Percentiles rank a stretch among this genome's conserved stretches.
phyloP scores from a whole-genome alignment of 2,329 filamentous ascomycete species.

The Sporothrix pseudoabietina region DNA sequence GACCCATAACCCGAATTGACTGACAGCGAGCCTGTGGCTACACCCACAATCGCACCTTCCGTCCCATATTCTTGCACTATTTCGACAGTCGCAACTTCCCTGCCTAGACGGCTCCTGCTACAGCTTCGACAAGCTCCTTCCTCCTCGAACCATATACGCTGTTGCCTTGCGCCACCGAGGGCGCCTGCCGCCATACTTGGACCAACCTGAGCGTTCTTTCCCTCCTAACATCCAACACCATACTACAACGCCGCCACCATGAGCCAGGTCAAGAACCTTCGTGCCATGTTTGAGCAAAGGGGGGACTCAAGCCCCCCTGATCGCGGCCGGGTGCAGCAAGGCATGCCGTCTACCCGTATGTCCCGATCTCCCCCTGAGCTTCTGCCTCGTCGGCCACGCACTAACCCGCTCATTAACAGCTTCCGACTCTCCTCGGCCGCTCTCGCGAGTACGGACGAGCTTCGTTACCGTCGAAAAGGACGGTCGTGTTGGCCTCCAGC shows the following conservation, averaged over 20 bases:
- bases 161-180: constrained; percentile 30
- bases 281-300: constrained; percentile 79
- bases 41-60: neutral
- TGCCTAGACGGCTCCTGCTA: neutral
- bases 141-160: neutral
- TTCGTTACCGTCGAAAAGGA: constrained; percentile 74
- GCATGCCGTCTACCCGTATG: constrained; percentile 49
- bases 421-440: constrained; percentile 60
- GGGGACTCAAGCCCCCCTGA: constrained; percentile 66
- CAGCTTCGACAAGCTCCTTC: constrained; percentile 13
- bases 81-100: constrained; percentile 21
- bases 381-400: neutral
- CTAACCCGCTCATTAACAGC: neutral
- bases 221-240: neutral
- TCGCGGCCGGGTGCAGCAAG: constrained; percentile 62
- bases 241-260: constrained; percentile 48
- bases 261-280: constrained; percentile 72
- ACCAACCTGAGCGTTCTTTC: constrained; percentile 15
- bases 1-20: neutral
- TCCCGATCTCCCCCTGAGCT: constrained; percentile 3
- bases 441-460: constrained; percentile 74
- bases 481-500: constrained; percentile 57
- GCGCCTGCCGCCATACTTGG: constrained; percentile 28
- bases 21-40: neutral
- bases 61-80: neutral